Evolutionary conservation across 352 stramenopile genomes (phyloP).

Genomic region (Globisporangium splendens): DNA sequence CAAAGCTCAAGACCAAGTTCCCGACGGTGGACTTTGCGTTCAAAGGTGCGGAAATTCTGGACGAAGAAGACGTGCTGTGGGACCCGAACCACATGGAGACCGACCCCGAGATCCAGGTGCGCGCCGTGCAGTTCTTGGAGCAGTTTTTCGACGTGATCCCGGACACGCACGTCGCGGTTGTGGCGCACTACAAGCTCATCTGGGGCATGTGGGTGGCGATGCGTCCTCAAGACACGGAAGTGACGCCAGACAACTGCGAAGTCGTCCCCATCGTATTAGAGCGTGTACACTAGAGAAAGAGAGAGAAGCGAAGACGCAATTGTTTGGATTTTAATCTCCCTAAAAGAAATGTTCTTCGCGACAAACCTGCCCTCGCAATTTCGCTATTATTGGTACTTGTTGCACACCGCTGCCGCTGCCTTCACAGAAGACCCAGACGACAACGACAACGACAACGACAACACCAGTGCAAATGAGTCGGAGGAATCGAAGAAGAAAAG

Average conservation of each 20-base stretch:
- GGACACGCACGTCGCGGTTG: conserved; percentile 47
- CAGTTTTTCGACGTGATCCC: conserved; percentile 47
- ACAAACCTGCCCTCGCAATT: too few species aligned
- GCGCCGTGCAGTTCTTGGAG: conserved; percentile 38
- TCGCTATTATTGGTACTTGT: too few species aligned
- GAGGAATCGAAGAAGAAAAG: too few species aligned
- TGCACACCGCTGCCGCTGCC: too few species aligned
- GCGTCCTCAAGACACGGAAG: conserved; percentile 21
- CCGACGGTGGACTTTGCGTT: conserved; percentile 45
- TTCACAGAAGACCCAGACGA: too few species aligned
- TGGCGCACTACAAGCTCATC: conserved; percentile 67
- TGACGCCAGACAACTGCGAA: conserved; percentile 37
- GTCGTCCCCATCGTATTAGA: conserved; percentile 37
- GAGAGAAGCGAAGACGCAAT: conserved; percentile 3
- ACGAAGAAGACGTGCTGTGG: conserved; percentile 51
- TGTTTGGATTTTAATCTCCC: too few species aligned
- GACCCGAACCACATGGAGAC: conserved; percentile 47
- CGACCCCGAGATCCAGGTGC: conserved; percentile 39
- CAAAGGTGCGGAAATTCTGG: conserved; percentile 16
- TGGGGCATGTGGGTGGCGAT: conserved; percentile 40
- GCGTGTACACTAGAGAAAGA: neutral
- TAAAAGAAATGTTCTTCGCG: too few species aligned
- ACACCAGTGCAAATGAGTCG: too few species aligned
- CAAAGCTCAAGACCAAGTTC: conserved; percentile 43
- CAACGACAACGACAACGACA: too few species aligned